Base-by-base conservation (phyloP, 2,329 filamentous ascomycete genomes). In the Dendrostoma leiphaemia region DNA sequence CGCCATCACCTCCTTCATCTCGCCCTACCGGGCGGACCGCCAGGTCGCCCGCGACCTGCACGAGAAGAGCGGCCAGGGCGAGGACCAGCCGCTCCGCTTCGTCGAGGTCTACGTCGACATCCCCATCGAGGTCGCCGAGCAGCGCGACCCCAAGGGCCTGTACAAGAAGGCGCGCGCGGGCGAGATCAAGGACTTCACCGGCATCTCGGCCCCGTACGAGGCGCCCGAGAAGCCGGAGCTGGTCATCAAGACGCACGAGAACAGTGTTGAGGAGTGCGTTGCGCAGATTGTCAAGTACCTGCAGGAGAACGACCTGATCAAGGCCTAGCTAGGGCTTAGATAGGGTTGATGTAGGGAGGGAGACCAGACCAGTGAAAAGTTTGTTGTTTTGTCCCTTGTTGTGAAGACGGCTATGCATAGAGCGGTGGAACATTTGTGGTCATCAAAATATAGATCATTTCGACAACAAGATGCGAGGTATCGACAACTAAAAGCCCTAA, bases 81-180 rank as follows among this genome's bases (percentile, higher is more conserved):
- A 76, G 55, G 86, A 88, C 63, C 87, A 88, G 62, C 70, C 89
- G 0, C 81, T 97, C 54, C 87, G 89, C 9, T 99, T 99, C 69
- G 82, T 99, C 62, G 94, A 99, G 76, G 91, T 97, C 55, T 96
- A 85, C 68, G 87, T 99, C 60, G 91, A 99, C 72, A 85, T 97
- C 12, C 89, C 91, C 13, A 81, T 97, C 62, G 90, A 91, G 72
- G 90, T 94, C 41, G 93, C 94, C 34, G 93, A 97, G 83, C 80
- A 93, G 82, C 85, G 94, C 60, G 94, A 99, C 69, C 94, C 94
- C 46, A 99, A 99, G 84, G 94, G 93, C 5, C 76, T 97, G 57
- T 99, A 99, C 77, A 96, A 96, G 82, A 96, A 96, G 83, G 94
- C 94, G 12, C 80, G 93, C 41, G 87, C 89, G 48, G 94, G 94